Percentiles rank a stretch among this genome's conserved stretches.
These are phyloP conservation scores for Solanum paucissectum DNA, from an alignment of 257 asterid genomes.

Conservation along the genomic window DNA sequence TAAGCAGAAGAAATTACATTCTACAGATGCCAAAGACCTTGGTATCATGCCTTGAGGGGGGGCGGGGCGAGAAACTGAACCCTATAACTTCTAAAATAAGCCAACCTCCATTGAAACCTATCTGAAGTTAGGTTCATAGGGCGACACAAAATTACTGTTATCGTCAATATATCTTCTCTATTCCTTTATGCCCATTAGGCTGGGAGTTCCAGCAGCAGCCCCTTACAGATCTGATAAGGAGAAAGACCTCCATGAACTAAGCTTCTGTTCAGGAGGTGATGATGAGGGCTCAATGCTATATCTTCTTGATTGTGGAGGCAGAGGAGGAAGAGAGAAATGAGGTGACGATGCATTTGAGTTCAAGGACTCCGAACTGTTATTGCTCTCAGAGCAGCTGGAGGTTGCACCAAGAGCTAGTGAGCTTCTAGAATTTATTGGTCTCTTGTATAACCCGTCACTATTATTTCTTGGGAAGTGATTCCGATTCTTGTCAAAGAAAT, in stretches of 20 bases:
- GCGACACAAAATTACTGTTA: slow-evolving; percentile 16
- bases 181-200: slow-evolving; percentile 24
- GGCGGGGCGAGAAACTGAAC: neutral
- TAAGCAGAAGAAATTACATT: neutral
- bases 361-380: slow-evolving; percentile 11
- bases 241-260: slow-evolving; percentile 55
- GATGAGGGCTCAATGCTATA: slow-evolving; percentile 20
- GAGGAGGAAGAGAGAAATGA: slow-evolving; percentile 51
- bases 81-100: slow-evolving; percentile 6
- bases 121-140: slow-evolving; percentile 35
- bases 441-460: slow-evolving; percentile 40
- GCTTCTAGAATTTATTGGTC: slow-evolving; percentile 47
- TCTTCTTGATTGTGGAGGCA: slow-evolving; percentile 56
- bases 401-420: slow-evolving; percentile 37
- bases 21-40: neutral
- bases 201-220: slow-evolving; percentile 38
- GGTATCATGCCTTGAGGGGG: neutral
- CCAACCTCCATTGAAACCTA: slow-evolving; percentile 62
- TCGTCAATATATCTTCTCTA: slow-evolving; percentile 10
- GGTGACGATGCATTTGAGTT: slow-evolving; percentile 43
- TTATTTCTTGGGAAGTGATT: slow-evolving; percentile 22
- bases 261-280: slow-evolving; percentile 39
- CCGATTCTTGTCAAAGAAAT: slow-evolving; percentile 44
- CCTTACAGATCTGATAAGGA: slow-evolving; percentile 74
- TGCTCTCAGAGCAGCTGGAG: slow-evolving; percentile 14